Evolutionary conservation across 805 yeast species (phyloP).

Genomic region (Candida odintsovae): DNA sequence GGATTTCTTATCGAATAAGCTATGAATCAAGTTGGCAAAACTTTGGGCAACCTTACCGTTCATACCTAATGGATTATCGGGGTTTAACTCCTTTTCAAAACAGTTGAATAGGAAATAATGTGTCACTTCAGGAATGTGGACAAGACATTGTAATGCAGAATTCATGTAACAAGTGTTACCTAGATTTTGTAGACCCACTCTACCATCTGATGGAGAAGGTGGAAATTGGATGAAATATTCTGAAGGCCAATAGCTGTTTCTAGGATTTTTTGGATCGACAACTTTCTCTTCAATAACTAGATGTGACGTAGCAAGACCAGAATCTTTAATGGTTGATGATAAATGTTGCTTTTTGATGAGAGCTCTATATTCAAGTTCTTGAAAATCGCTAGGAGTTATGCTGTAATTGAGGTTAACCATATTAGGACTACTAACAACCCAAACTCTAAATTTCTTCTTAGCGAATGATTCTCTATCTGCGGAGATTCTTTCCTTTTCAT

Average conservation of each 20-base stretch:
- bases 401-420: slow-evolving; percentile 10
- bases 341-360: slow-evolving; percentile 20
- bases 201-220: slow-evolving; percentile 39
- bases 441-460: slow-evolving; percentile 15
- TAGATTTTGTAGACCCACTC: slow-evolving; percentile 58
- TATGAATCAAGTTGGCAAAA: slow-evolving; percentile 64
- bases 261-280: neutral
- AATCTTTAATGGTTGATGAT: slow-evolving; percentile 15
- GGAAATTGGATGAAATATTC: slow-evolving; percentile 26
- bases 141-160: slow-evolving; percentile 84
- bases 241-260: slow-evolving; percentile 32
- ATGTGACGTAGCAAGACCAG: slow-evolving; percentile 20
- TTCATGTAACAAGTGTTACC: slow-evolving; percentile 96
- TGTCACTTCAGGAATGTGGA: slow-evolving; percentile 79
- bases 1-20: slow-evolving; percentile 38
- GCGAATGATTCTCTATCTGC: neutral
- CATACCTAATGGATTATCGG: slow-evolving; percentile 78
- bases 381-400: slow-evolving; percentile 25
- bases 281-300: slow-evolving; percentile 29
- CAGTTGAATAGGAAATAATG: slow-evolving; percentile 64
- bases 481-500: slow-evolving; percentile 10
- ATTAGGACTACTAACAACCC: slow-evolving; percentile 17
- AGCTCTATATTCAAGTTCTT: slow-evolving; percentile 18
- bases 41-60: slow-evolving; percentile 74
- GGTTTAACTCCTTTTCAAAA: slow-evolving; percentile 62